A percentile compares a stretch with the other conserved stretches of the same genome.
These are phyloP conservation scores for Kentomonas sorsogonicus DNA, from an alignment of 208 protist species.

Conservation along the genomic window DNA sequence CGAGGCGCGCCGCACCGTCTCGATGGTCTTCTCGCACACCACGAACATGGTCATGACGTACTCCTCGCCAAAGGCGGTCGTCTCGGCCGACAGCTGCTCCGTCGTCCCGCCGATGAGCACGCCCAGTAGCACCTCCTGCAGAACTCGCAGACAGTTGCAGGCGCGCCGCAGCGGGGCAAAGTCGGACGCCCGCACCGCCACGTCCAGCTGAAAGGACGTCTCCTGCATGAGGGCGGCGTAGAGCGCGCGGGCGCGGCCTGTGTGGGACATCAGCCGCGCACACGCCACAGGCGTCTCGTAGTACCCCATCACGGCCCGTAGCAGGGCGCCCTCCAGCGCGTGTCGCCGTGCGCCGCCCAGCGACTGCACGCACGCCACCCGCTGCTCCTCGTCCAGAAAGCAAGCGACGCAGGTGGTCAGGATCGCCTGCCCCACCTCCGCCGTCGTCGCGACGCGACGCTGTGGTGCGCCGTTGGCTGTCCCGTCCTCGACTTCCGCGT, in stretches of 20 bases:
- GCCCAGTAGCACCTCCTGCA: slow-evolving; percentile 70
- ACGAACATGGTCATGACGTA: slow-evolving; percentile 70
- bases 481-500: no score
- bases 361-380: slow-evolving; percentile 49
- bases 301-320: slow-evolving; percentile 47
- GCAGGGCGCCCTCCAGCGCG: slow-evolving; percentile 42
- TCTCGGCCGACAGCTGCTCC: neutral
- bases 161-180: slow-evolving; percentile 32
- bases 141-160: slow-evolving; percentile 69
- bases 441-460: no score
- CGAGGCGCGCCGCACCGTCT: slow-evolving; percentile 35
- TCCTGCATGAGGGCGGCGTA: slow-evolving; percentile 69
- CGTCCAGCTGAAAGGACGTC: slow-evolving; percentile 58
- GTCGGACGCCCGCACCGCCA: slow-evolving; percentile 30
- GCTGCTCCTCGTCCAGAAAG: slow-evolving; percentile 48
- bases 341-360: slow-evolving; percentile 31
- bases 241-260: slow-evolving; percentile 38
- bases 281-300: slow-evolving; percentile 56
- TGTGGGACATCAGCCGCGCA: slow-evolving; percentile 26
- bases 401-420: slow-evolving; percentile 59
- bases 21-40: slow-evolving; percentile 59
- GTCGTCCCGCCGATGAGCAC: slow-evolving; percentile 6
- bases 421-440: no score
- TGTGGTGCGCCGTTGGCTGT: no score
- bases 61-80: slow-evolving; percentile 25